Evolutionary conservation across 306 rosid genomes (phyloP), one percentile per base, ranked within the genome.

Genomic region (Astragalus glycyphyllos): DNA sequence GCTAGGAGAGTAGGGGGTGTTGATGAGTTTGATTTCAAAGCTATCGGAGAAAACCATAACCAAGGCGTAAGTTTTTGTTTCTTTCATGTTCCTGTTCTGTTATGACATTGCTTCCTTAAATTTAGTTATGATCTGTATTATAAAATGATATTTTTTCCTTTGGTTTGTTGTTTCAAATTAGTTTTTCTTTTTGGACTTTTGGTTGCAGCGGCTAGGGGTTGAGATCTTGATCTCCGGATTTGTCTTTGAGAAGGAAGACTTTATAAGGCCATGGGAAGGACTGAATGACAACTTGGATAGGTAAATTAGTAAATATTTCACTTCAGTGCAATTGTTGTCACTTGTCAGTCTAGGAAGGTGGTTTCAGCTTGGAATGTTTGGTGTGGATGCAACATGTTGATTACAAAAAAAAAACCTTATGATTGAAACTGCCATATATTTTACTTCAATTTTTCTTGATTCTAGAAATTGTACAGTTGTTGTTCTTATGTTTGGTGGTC

Each of bases 251-350:
- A 83, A 84, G 79, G 91, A 87, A 49, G 98, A 93, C 75, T 93
- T 93, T 82, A 13, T 86, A 64, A 81, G 83, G 83, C 96, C 98
- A 55, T 93, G 98, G 98, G 97, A 88, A 75, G 98, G 91, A 64
- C 81, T 65, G 51, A 59, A 59, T 68, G 86, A 82, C 74, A 87
- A 88, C 73, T 78, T 85, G 78, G 96, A 93, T 47, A 90, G 98
- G 98, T 90, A 76, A 7, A 34, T 16, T 58, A 45, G 49, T 51
- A 20, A 77, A 77, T 69, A 8, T 69, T 64, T 9, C 42, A 38
- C 51, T 73, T 73, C 40, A 59, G 65, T 78, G 32, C 47, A 29
- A 7, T 45, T 47, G 7, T 57, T 38, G 49, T 58, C 68, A 56
- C 49, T 66, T 38, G 49, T 58, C 68, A 56, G 55, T 66, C 67